A percentile compares a stretch with the other conserved stretches of the same genome.
Conservation (phyloP, 1,284 basidiomycete genomes). For the Papiliotrema nemorosa region DNA sequence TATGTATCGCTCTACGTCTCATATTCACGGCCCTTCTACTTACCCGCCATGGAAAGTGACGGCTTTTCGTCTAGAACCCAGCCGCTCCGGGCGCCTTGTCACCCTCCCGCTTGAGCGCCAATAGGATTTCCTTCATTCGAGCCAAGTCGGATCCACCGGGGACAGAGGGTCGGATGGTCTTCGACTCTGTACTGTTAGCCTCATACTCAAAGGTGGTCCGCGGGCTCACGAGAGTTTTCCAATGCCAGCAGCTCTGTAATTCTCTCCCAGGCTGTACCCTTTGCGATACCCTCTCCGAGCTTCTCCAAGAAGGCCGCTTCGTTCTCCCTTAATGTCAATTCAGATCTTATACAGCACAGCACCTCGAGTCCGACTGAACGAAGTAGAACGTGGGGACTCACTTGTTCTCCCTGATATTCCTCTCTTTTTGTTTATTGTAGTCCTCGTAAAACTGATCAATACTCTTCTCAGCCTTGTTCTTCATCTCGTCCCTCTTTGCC, state of each 20-base stretch:
- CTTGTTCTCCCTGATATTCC: constrained; percentile 94
- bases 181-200: constrained; percentile 59
- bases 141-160: constrained; percentile 84
- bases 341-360: background rate
- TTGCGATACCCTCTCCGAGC: constrained; percentile 71
- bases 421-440: constrained; percentile 88
- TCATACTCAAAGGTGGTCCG: background rate
- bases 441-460: constrained; percentile 97
- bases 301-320: constrained; percentile 76
- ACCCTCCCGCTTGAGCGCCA: constrained; percentile 81
- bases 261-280: constrained; percentile 94
- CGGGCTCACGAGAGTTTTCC: constrained; percentile 71
- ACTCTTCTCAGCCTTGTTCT: constrained; percentile 81
- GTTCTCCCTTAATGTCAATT: constrained; percentile 61
- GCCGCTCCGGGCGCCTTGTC: constrained; percentile 84
- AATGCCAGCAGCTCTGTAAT: constrained; percentile 84
- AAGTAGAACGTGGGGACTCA: constrained; percentile 50
- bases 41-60: too few relatives aligned
- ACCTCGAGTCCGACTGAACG: too few relatives aligned
- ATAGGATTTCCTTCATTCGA: constrained; percentile 85
- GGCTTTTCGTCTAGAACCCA: constrained; percentile 62
- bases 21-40: too few relatives aligned
- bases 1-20: too few relatives aligned
- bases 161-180: constrained; percentile 83
- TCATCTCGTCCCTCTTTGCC: constrained; percentile 76